Evolutionary conservation across 1,139 yeast genomes (phyloP).

Genomic region (Yamadazyma atmosphaerica): DNA sequence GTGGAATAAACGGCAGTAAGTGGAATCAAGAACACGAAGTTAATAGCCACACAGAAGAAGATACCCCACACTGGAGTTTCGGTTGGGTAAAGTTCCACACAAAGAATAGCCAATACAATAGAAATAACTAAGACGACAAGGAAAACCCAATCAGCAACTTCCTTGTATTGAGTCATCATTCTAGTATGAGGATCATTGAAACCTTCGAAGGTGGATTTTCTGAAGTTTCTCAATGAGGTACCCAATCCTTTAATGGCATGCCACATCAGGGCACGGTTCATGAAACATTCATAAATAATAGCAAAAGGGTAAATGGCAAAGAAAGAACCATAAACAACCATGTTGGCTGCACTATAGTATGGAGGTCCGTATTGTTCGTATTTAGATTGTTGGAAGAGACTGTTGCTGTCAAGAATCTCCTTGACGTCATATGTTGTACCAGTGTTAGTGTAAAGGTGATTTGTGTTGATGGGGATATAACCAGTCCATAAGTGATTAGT

Average conservation of each 20-base stretch:
- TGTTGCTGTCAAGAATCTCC: conserved; percentile 27
- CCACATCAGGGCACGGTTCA: conserved; percentile 42
- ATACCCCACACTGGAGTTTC: conserved; percentile 57
- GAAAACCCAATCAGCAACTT: conserved; percentile 68
- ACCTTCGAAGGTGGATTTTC: conserved; percentile 44
- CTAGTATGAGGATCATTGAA: conserved; percentile 58
- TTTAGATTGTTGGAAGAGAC: conserved; percentile 31
- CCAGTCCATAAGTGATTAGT: conserved; percentile 38
- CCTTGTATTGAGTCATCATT: conserved; percentile 55
- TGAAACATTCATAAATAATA: conserved; percentile 33
- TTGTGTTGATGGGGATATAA: conserved; percentile 39
- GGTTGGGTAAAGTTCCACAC: conserved; percentile 46
- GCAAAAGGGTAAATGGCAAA: conserved; percentile 44
- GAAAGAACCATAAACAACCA: conserved; percentile 39
- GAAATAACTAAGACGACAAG: conserved; percentile 45
- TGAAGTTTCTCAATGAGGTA: conserved; percentile 28
- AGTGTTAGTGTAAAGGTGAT: conserved; percentile 30
- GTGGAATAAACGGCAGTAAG: conserved; percentile 48
- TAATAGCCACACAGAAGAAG: conserved; percentile 54
- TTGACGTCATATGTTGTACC: conserved; percentile 32
- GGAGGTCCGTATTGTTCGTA: conserved; percentile 53
- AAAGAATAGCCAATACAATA: conserved; percentile 46
- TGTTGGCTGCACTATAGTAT: conserved; percentile 56
- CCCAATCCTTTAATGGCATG: conserved; percentile 19
- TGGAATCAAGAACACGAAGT: conserved; percentile 55